Evolutionary conservation across 345 rosid species (phyloP), one percentile per base, ranked within the genome.

Genomic region (Murraya koenigii): DNA sequence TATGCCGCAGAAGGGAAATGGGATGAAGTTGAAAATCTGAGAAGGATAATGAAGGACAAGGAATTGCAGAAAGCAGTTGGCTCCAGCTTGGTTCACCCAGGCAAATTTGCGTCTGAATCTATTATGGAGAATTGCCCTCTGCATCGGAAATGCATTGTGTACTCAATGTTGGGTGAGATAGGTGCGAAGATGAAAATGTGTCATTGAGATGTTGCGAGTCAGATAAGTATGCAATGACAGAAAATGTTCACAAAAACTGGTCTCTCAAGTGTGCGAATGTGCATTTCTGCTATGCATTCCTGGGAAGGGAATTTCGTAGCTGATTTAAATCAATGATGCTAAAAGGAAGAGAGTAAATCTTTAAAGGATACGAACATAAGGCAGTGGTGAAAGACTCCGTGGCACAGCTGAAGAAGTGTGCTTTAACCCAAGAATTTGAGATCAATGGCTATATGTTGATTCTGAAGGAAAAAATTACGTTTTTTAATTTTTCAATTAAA

Each of bases 1-100:
- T 82, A 87, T 84, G 90, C 91, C 25, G 71, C 82, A 61, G 86
- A 84, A 79, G 90, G 89, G 68, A 87, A 82, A 63, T 92, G 90
- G 92, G 81, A 79, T 2, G 83, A 82, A 36, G 86, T 87, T 36
- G 97, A 89, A 81, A 80, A 71, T 35, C 75, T 86, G 66, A 85
- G 91, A 83, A 81, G 56, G 74, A 73, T 85, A 62, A 82, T 91
- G 73, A 77, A 77, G 80, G 87, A 88, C 56, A 80, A 63, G 54
- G 83, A 82, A 25, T 71, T 88, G 33, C 75, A 75, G 30, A 83
- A 76, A 71, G 67, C 69, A 52, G 69, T 71, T 7, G 60, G 76
- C 66, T 78, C 75, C 71, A 80, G 80, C 72, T 7, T 47, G 49
- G 35, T 77, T 74, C 80, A 33, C 68, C 73, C 39, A 26, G 77